Base-by-base conservation (phyloP, 768 basidiomycete genomes). In the Melanogaster broomeanus region DNA sequence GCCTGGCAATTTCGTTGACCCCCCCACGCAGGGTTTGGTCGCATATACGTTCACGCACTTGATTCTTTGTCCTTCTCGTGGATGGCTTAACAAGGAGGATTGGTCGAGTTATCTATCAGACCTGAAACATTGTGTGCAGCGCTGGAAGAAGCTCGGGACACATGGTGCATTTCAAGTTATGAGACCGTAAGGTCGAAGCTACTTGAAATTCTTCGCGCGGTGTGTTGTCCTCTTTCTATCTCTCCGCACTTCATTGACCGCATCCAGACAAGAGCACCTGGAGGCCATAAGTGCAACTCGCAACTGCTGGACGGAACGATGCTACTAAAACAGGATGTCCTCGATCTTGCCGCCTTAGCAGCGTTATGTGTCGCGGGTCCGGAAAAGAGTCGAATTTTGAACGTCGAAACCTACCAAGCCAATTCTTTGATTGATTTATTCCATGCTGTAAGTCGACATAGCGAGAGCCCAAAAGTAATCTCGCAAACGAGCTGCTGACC, bases 31-130 rank as follows among this genome's bases (percentile, higher is more conserved):
- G 65, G 66, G 62, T 34, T 37, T 67, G 42, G 58, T 67, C 7
- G 67, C 65, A 24, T 67, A 69, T 37, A 55, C 56, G 3, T 67
- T 62, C 27, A 67, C 67, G 6, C 67, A 67, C 44, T 25, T 67
- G 22, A 24, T 57, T 11, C 6, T 18, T 35, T 67, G 65, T 24
- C 37, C 53, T 47, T 42, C 31, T 28, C 53, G 45, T 22, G 21
- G 56, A 35, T 57, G 44, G 62, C 2, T 53, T 43, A 42, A 4
- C 4, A 35, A 13, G 12, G 51, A 51, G 15, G 47, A 55, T 37
- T 60, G 56, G 60, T 51, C 45, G 3, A 19, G 2, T 11, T 45
- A 43, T 21, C 31, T 51, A 40, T 38, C 41, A 2, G 28, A 53
- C n/a, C 37, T 67, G 39, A 39, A 57, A 30, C n/a, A 21, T 21